phyloP scores from a whole-genome alignment of 2,329 filamentous ascomycete species.

The Stachybotrys chlorohalonatus region DNA sequence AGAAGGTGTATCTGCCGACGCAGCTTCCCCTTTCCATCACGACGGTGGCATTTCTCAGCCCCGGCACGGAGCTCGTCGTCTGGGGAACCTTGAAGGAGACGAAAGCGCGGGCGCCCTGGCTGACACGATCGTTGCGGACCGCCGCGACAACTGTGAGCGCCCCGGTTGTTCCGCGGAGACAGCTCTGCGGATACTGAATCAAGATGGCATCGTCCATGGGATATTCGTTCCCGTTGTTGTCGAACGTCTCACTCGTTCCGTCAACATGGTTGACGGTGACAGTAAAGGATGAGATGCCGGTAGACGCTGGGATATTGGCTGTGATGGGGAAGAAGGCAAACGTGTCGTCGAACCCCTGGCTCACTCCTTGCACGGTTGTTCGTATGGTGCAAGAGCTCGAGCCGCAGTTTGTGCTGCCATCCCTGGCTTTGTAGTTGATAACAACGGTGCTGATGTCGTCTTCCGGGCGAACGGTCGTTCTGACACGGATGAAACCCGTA shows the following conservation, averaged over 20 bases:
- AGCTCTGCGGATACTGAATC: constrained; percentile 48
- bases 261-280: constrained; percentile 39
- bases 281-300: constrained; percentile 54
- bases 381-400: constrained; percentile 32
- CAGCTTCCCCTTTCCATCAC: constrained; percentile 33
- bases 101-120: constrained; percentile 29
- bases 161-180: constrained; percentile 33
- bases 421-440: constrained; percentile 47
- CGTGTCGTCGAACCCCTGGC: constrained; percentile 49
- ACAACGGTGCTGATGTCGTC: constrained; percentile 36
- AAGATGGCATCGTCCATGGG: constrained; percentile 45
- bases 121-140: constrained; percentile 37
- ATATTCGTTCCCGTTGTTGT: constrained; percentile 51
- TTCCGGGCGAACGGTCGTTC: constrained; percentile 36
- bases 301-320: constrained; percentile 42
- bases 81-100: constrained; percentile 34
- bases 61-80: constrained; percentile 31
- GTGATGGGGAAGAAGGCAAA: constrained; percentile 45
- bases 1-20: constrained; percentile 39
- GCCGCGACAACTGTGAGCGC: constrained; percentile 35
- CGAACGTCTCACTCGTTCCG: constrained; percentile 34
- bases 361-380: constrained; percentile 35
- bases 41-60: constrained; percentile 25
- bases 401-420: constrained; percentile 37
- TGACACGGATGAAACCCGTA: constrained; percentile 47